Conservation (phyloP, 495 filamentous ascomycete genomes). For the Podospora pseudocomata region DNA sequence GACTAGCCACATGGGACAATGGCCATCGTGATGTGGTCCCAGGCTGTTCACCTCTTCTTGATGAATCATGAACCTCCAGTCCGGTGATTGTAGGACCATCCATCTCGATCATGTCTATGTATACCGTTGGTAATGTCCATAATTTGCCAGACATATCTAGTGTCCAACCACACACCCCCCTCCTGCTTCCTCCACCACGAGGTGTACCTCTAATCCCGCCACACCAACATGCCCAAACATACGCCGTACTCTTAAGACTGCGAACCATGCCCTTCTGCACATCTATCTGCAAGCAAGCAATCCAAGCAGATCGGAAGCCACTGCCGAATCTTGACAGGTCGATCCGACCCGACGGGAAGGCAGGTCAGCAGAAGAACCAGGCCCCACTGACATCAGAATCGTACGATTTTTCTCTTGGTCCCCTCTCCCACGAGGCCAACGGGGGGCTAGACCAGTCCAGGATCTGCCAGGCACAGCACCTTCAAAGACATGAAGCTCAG, state of each 20-base stretch:
- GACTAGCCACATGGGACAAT: background rate
- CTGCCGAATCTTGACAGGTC: background rate
- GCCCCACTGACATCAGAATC: slow-evolving; percentile 34
- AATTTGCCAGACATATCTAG: background rate
- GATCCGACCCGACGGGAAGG: background rate
- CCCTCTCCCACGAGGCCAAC: background rate
- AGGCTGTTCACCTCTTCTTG: background rate
- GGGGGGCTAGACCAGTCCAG: background rate
- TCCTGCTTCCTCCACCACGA: background rate
- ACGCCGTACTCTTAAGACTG: slow-evolving; percentile 4
- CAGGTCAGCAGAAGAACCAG: background rate
- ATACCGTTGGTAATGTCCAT: background rate
- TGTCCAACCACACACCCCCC: background rate
- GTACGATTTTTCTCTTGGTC: slow-evolving; percentile 27
- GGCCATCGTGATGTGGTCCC: background rate
- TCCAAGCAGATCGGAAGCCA: background rate
- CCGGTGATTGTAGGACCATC: background rate
- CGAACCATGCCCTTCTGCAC: background rate
- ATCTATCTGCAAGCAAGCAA: background rate
- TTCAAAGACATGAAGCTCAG: background rate
- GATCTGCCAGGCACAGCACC: background rate
- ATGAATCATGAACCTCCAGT: background rate
- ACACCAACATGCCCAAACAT: slow-evolving; percentile 1
- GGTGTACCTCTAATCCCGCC: background rate
- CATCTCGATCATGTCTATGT: background rate